phyloP scores from a whole-genome alignment of 768 basidiomycete genomes.

The Rhodotorula kratochvilovae region DNA sequence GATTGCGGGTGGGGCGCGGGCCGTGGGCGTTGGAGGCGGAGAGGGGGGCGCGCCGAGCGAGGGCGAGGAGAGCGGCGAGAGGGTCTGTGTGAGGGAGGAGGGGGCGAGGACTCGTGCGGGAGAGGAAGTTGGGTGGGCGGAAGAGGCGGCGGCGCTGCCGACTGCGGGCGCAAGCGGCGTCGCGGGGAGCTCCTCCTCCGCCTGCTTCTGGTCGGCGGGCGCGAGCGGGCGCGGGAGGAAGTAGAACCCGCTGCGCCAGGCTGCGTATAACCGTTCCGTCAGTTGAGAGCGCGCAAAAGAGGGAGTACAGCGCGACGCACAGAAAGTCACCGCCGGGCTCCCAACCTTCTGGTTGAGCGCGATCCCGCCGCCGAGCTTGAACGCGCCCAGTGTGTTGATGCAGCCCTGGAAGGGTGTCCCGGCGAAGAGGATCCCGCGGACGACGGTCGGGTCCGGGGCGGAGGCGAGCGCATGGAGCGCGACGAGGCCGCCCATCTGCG shows the following conservation, averaged over 20 bases:
- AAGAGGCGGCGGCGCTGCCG: no score
- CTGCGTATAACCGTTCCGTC: neutral
- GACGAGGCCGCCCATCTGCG: constrained; percentile 41
- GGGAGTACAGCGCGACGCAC: neutral
- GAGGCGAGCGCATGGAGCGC: constrained; percentile 32
- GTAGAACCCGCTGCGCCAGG: constrained; percentile 5
- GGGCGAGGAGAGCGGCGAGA: neutral
- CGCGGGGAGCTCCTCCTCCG: neutral
- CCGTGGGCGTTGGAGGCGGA: neutral
- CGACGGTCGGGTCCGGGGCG: constrained; percentile 31
- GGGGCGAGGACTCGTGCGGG: neutral
- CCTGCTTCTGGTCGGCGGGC: neutral
- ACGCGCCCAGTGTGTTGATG: constrained; percentile 36
- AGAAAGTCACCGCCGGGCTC: neutral
- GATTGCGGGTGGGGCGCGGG: neutral
- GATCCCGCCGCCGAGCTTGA: constrained; percentile 22
- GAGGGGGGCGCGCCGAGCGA: neutral
- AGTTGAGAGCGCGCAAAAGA: neutral
- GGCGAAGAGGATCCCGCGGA: constrained; percentile 36
- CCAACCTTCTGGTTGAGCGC: constrained; percentile 22
- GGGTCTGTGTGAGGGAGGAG: neutral
- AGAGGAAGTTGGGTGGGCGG: no score
- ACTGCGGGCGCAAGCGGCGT: neutral
- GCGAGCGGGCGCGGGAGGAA: constrained; percentile 1
- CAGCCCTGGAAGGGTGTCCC: constrained; percentile 35